Conservation (phyloP, 352 stramenopile species). For the Globisporangium alternatum region DNA sequence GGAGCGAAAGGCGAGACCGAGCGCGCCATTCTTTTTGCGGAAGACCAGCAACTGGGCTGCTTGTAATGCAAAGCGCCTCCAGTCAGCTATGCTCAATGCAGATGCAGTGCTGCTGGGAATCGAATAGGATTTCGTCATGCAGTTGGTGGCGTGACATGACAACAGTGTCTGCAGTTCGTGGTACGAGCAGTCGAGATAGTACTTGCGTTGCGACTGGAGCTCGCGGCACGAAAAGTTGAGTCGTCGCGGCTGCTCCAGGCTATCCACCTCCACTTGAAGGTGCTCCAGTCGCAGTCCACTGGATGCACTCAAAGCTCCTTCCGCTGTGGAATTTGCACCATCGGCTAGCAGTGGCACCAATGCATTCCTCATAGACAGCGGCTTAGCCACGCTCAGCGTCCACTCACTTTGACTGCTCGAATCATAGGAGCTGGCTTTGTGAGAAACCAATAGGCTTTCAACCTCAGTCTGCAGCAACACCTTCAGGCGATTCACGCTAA, state of each 20-base stretch:
- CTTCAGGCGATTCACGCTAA: not conserved
- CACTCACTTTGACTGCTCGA: not conserved
- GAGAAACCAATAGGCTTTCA: not conserved
- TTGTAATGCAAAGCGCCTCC: conserved; percentile 23
- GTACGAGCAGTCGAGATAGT: conserved; percentile 45
- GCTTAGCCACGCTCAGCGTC: conserved; percentile 8
- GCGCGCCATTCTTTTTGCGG: conserved; percentile 30
- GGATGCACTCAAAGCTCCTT: not conserved
- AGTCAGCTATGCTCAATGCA: conserved; percentile 22
- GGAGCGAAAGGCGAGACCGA: conserved; percentile 2
- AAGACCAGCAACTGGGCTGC: conserved; percentile 29
- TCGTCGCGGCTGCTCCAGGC: conserved; percentile 30
- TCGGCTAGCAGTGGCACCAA: not conserved
- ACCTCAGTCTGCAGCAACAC: conserved; percentile 2
- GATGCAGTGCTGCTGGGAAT: not conserved
- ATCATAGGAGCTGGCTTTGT: not conserved
- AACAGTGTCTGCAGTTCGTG: conserved; percentile 28
- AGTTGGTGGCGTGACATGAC: not conserved
- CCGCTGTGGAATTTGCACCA: not conserved
- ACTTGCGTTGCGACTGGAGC: conserved; percentile 38
- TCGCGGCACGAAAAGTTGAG: conserved; percentile 58
- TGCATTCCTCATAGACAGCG: conserved; percentile 10
- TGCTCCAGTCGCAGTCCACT: conserved; percentile 21
- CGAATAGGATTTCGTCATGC: not conserved
- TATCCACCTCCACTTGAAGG: conserved; percentile 44